A percentile compares a stretch with the other conserved stretches of the same genome.
These are phyloP conservation scores for Toxoplasma gondii DNA, from an alignment of 169 alveolate species.

Conservation along the genomic window DNA sequence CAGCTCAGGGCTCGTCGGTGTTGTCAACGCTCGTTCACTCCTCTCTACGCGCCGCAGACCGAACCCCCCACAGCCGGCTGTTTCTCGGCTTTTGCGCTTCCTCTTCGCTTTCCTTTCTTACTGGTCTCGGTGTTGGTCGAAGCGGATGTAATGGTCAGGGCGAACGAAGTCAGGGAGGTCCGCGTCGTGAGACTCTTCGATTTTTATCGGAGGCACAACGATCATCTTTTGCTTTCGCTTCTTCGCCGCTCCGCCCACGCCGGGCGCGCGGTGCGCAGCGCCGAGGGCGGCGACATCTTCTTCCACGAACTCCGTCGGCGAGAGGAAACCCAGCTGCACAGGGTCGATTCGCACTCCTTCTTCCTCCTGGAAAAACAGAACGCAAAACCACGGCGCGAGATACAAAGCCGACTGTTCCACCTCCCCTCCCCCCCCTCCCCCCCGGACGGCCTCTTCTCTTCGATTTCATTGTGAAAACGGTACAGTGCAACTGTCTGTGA, in stretches of 20 bases:
- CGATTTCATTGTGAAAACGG: too few species aligned
- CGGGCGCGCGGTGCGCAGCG: not conserved
- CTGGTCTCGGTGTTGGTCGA: constrained; percentile 40
- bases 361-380: constrained; percentile 39
- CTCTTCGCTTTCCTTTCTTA: not conserved
- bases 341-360: constrained; percentile 59
- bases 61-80: too few species aligned
- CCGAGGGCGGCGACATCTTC: not conserved
- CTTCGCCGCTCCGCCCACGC: constrained; percentile 18
- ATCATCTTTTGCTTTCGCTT: constrained; percentile 27
- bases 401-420: too few species aligned
- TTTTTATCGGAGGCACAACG: constrained; percentile 58
- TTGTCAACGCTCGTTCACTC: too few species aligned
- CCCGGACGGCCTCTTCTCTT: too few species aligned
- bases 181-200: constrained; percentile 2
- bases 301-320: constrained; percentile 41
- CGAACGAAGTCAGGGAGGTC: constrained; percentile 13
- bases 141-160: constrained; percentile 52
- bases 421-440: too few species aligned
- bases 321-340: constrained; percentile 35
- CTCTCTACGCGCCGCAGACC: too few species aligned
- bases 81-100: too few species aligned
- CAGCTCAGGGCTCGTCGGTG: too few species aligned
- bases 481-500: too few species aligned
- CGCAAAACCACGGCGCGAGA: not conserved